phyloP scores from a whole-genome alignment of 2,329 filamentous ascomycete genomes.

The Fusarium sp. region DNA sequence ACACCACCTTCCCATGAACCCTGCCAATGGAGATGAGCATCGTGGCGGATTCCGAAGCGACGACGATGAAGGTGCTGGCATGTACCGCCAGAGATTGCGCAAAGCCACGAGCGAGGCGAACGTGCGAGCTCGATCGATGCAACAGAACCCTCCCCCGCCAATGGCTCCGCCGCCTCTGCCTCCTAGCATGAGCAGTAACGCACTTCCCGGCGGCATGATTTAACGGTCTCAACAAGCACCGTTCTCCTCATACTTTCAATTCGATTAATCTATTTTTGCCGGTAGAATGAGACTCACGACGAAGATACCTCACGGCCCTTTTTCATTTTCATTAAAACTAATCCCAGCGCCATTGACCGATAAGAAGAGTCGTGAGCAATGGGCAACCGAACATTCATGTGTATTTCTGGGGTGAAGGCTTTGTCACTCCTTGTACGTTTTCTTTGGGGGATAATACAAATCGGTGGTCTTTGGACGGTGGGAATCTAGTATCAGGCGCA shows the following conservation, averaged over 20 bases:
- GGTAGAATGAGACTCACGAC: conserved; percentile 42
- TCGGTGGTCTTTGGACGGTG: conserved; percentile 29
- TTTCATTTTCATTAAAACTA: conserved; percentile 33
- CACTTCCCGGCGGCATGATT: conserved; percentile 64
- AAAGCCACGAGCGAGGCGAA: conserved; percentile 61
- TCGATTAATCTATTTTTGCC: conserved; percentile 36
- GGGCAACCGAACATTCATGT: conserved; percentile 20
- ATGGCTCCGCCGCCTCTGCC: conserved; percentile 50
- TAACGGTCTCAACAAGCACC: conserved; percentile 46
- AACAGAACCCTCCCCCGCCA: conserved; percentile 48
- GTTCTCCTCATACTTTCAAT: conserved; percentile 31
- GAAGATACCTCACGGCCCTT: conserved; percentile 43
- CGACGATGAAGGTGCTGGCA: conserved; percentile 57
- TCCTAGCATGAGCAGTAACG: conserved; percentile 50
- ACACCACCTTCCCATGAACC: conserved; percentile 45
- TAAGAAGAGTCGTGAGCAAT: conserved; percentile 5
- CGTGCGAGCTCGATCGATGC: conserved; percentile 48
- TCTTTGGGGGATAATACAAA: conserved; percentile 32
- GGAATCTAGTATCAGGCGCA: conserved; percentile 47
- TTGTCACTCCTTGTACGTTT: conserved; percentile 33
- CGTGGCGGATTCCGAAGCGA: conserved; percentile 56
- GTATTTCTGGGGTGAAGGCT: conserved; percentile 35
- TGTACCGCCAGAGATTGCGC: conserved; percentile 59
- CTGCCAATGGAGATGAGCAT: conserved; percentile 41
- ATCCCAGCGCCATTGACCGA: conserved; percentile 23